These are phyloP conservation scores for Tetracladium maxilliforme DNA, from an alignment of 2,329 filamentous ascomycete species.

Conservation along the genomic window DNA sequence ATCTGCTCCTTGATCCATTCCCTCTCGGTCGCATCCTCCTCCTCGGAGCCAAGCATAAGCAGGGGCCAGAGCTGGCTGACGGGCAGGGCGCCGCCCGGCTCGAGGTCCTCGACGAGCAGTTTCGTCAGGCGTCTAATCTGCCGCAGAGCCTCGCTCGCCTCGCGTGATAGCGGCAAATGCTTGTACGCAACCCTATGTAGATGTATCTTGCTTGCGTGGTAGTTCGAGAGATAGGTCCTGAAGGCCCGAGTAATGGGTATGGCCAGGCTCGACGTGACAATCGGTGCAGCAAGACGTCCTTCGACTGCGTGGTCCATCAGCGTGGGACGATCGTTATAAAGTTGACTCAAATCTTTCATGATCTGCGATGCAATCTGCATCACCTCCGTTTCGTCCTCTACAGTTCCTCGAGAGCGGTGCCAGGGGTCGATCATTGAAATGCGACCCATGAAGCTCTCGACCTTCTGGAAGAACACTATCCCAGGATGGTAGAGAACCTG, in stretches of 20 bases:
- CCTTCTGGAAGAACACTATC: slow-evolving; percentile 40
- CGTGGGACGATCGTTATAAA: slow-evolving; percentile 33
- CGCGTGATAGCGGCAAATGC: slow-evolving; percentile 24
- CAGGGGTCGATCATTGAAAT: slow-evolving; percentile 41
- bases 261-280: slow-evolving; percentile 31
- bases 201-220: slow-evolving; percentile 38
- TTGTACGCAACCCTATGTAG: slow-evolving; percentile 42
- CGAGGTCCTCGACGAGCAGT: slow-evolving; percentile 24
- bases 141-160: slow-evolving; percentile 30
- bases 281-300: slow-evolving; percentile 29
- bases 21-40: slow-evolving; percentile 29
- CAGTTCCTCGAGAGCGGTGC: slow-evolving; percentile 38
- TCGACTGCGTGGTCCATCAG: slow-evolving; percentile 40
- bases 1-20: slow-evolving; percentile 35
- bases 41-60: slow-evolving; percentile 38
- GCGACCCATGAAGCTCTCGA: slow-evolving; percentile 39
- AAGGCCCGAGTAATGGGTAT: slow-evolving; percentile 35
- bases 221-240: slow-evolving; percentile 39
- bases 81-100: slow-evolving; percentile 28
- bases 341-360: slow-evolving; percentile 28
- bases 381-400: slow-evolving; percentile 41
- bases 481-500: slow-evolving; percentile 39
- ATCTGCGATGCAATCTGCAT: slow-evolving; percentile 38
- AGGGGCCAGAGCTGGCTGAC: slow-evolving; percentile 43
- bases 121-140: slow-evolving; percentile 31